Evolutionary conservation across 768 basidiomycete species (phyloP), one percentile per base, ranked within the genome.

Genomic region (Collybia sp.): DNA sequence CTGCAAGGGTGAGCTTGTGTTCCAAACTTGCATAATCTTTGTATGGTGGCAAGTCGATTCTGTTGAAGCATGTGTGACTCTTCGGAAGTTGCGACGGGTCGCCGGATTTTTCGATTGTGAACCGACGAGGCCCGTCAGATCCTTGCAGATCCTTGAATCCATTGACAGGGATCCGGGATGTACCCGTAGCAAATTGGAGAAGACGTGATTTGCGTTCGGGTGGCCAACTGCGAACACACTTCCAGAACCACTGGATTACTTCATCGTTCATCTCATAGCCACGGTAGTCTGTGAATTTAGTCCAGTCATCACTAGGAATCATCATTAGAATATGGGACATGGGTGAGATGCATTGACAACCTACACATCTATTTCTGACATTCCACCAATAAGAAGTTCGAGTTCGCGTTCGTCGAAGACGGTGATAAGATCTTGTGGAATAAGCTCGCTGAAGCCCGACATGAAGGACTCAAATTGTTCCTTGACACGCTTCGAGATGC

Each of bases 211-310:
- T 99, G 67, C 94, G 86, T 72, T 99, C 96, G 1, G 95, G 85
- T 10, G 96, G 95, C 96, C 96, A 99, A 56, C 86, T 83, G 54
- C 91, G 87, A 38, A 99, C 91, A 58, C 92, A 93, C 71, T 97
- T 93, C 96, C 96, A 99, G 85, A 99, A 99, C 96, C 96, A 99
- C 61, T 97, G 93, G 46, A 99, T 94, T 40, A 94, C 90, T 59
- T 95, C 92, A 60, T 95, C 93, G 57, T 86, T 88, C 68, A 91
- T 83, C 68, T 93, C 90, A 60, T 94, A 95, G 12, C 93, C 95
- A 53, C 95, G 86, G 69, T 98, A 98, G 64, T 98, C 96, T 32
- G 96, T 99, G 69, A 94, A 96, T 71, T 98, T 97, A 61, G 86
- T 91, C 96, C 96, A 98, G 64, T 96, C 95, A 53, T 97, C 93